Conservation (phyloP, 805 yeast species). For the Ogataea allantospora region DNA sequence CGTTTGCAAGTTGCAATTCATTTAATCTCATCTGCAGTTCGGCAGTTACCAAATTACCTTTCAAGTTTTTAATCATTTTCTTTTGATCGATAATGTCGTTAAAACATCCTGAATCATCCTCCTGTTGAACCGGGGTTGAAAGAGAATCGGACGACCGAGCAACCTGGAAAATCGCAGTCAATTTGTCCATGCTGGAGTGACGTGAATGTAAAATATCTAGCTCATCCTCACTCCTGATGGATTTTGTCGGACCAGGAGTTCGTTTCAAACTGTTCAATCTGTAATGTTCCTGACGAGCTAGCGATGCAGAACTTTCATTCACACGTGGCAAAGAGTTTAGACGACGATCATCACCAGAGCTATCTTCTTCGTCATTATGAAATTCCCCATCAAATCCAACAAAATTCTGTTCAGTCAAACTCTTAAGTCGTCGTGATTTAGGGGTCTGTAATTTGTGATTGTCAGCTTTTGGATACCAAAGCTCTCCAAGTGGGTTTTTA, state of each 20-base stretch:
- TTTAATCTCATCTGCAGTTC: conserved; percentile 20
- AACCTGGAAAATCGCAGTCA: neutral
- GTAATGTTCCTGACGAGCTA: conserved; percentile 29
- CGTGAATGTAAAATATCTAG: conserved; percentile 7
- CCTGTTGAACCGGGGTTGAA: conserved; percentile 7
- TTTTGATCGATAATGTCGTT: conserved; percentile 16
- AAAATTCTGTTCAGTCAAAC: conserved; percentile 28
- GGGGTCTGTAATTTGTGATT: conserved; percentile 3
- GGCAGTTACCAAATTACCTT: conserved; percentile 14
- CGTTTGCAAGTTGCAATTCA: conserved; percentile 18
- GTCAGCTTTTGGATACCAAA: conserved; percentile 48
- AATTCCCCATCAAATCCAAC: conserved; percentile 30
- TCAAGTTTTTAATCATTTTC: conserved; percentile 16
- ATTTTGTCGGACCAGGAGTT: conserved; percentile 15
- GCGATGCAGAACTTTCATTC: conserved; percentile 28
- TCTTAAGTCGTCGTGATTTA: conserved; percentile 10
- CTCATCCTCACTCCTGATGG: conserved; percentile 16
- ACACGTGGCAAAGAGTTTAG: conserved; percentile 22
- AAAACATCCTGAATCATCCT: conserved; percentile 4
- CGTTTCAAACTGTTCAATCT: conserved; percentile 21
- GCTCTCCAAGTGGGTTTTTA: conserved; percentile 41
- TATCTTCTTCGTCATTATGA: conserved; percentile 24
- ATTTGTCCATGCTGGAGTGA: conserved; percentile 12
- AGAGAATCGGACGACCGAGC: conserved; percentile 16
- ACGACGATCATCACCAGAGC: conserved; percentile 13